phyloP scores from a whole-genome alignment of 225 moss, liverwort and hornwort genomes.

The Antitrichia curtipendula region DNA sequence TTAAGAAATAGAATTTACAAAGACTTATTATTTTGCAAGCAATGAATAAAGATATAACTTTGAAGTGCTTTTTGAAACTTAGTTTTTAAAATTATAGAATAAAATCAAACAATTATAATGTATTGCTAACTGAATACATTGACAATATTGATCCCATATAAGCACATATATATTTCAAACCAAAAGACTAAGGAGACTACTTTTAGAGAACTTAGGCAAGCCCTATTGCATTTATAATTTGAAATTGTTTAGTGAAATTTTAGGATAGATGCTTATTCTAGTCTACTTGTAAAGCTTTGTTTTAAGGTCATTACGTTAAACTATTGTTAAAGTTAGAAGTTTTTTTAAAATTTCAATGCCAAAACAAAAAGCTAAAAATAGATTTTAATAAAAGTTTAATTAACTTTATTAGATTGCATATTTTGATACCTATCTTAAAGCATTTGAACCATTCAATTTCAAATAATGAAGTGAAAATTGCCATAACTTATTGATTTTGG shows the following conservation, averaged over 20 bases:
- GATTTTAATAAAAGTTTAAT: no score
- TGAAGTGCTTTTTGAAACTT: not conserved
- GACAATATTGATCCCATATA: not conserved
- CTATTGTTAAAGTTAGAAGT: no score
- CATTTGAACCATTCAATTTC: no score
- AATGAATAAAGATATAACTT: not conserved
- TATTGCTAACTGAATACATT: not conserved
- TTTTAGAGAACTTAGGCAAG: not conserved
- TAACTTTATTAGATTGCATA: no score
- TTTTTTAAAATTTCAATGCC: no score
- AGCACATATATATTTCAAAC: not conserved
- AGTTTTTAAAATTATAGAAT: not conserved
- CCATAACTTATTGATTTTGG: no score
- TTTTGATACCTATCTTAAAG: no score
- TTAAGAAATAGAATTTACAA: not conserved
- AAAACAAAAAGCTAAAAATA: no score
- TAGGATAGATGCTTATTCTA: not conserved
- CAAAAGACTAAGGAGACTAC: fast-evolving
- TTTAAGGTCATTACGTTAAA: no score
- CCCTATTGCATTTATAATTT: not conserved
- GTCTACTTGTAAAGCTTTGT: not conserved
- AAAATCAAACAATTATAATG: not conserved
- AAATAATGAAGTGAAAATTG: no score
- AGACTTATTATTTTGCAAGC: not conserved
- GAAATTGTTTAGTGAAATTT: not conserved